Evolutionary conservation across 179 eudicot genomes (phyloP), one percentile per base, ranked within the genome.

Genomic region (Patellifolia procumbens): DNA sequence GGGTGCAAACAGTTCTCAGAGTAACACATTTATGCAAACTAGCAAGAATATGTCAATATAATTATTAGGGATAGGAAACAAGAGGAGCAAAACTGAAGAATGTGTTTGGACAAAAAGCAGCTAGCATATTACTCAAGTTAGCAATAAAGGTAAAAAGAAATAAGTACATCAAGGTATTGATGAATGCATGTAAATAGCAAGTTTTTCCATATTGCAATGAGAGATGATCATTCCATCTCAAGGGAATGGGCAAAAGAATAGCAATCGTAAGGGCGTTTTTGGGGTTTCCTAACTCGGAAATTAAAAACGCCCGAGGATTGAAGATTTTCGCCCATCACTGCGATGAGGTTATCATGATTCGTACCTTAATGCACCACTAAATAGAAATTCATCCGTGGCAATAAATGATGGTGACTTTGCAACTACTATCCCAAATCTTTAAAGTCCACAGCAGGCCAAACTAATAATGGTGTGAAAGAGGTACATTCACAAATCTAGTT

Each of bases 381-480:
- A 43, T 34, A 28, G 26, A 45, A 68, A 5, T 22, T 52, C 68
- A 68, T 72, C 22, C 16, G 76, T 71, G 82, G 73, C 49, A 79
- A 76, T 76, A 29, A 82, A 74, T 84, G 90, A 84, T 81, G 68
- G 83, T 72, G 89, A 87, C 86, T 52, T 83, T 82, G 79, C 85
- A 87, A 81, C 89, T 48, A 86, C 81, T 62, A 70, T 66, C 65
- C 81, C 76, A 82, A 79, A 76, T 29, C 78, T 78, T 79, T 71
- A 73, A 74, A 79, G 80, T 77, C 85, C 63, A 59, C 73, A 72
- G 37, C 64, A 79, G 78, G 76, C 64, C 68, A 76, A 67, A 69
- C 73, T 68, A 84, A 84, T 76, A 64, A 82, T 81, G 78, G 81
- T 76, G 81, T 76, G 84, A 81, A 68, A 74, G 83, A 37, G 53